These are phyloP conservation scores for Aspergillus proliferans DNA, from an alignment of 2,329 filamentous ascomycete species.

Conservation along the genomic window DNA sequence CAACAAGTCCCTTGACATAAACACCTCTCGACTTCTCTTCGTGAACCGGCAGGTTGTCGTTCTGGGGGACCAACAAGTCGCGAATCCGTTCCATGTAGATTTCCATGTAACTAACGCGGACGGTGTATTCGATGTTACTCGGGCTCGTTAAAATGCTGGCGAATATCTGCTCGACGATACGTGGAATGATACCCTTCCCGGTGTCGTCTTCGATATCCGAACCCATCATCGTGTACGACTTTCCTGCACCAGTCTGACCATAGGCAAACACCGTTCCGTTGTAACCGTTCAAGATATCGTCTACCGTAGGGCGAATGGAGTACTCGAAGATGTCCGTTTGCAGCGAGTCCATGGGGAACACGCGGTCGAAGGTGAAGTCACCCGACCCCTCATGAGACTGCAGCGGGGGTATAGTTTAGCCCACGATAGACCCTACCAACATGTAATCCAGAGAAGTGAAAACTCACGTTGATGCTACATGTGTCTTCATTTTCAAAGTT, in stretches of 20 bases:
- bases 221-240: constrained; percentile 99
- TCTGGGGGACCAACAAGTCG: constrained; percentile 83
- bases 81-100: constrained; percentile 99
- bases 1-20: constrained; percentile 89
- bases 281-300: constrained; percentile 98
- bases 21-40: constrained; percentile 95
- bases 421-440: neutral
- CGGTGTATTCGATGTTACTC: constrained; percentile 95
- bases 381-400: constrained; percentile 78
- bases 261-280: constrained; percentile 99
- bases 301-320: constrained; percentile 90
- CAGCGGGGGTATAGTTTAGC: constrained; percentile 5
- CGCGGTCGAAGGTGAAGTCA: constrained; percentile 92
- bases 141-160: constrained; percentile 88
- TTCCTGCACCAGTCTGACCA: constrained; percentile 95
- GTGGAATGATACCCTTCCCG: constrained; percentile 87
- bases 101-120: constrained; percentile 98
- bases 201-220: constrained; percentile 86
- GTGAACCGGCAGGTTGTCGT: constrained; percentile 95
- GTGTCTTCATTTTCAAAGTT: constrained; percentile 83
- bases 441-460: neutral
- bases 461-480: constrained; percentile 69
- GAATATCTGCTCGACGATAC: constrained; percentile 97
- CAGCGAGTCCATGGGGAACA: constrained; percentile 88
- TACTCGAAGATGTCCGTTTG: constrained; percentile 97